A percentile compares a stretch with the other conserved stretches of the same genome.
Conservation (phyloP, 2,329 filamentous ascomycete genomes). For the Plectosphaerella sp. region DNA sequence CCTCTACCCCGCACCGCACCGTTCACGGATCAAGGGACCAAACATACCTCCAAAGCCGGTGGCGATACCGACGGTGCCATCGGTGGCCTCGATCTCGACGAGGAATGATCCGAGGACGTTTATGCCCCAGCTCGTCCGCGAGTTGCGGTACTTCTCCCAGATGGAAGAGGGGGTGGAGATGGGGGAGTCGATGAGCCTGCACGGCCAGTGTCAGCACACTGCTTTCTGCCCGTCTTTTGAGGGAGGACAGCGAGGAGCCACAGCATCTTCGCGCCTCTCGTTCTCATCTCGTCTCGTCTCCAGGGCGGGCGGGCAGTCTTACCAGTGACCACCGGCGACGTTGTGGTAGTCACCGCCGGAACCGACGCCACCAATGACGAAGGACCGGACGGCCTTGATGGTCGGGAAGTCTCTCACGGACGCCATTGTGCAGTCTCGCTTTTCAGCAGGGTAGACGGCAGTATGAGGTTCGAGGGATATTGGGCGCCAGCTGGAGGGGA, state of each 20-base stretch:
- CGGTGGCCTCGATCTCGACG: slow-evolving; percentile 80
- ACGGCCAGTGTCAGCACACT: slow-evolving; percentile 28
- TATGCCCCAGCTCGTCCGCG: slow-evolving; percentile 90
- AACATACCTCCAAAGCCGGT: slow-evolving; percentile 78
- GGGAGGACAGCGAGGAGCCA: too few relatives aligned
- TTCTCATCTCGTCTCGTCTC: neutral
- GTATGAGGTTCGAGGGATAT: slow-evolving; percentile 5
- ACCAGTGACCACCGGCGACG: slow-evolving; percentile 71
- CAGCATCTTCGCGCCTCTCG: too few relatives aligned
- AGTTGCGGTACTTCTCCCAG: slow-evolving; percentile 84
- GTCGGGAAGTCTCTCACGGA: slow-evolving; percentile 60
- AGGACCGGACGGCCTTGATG: slow-evolving; percentile 72
- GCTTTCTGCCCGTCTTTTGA: neutral
- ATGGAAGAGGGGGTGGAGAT: slow-evolving; percentile 90
- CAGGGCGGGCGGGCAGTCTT: slow-evolving; percentile 15
- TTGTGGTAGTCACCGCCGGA: slow-evolving; percentile 83
- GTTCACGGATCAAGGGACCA: neutral
- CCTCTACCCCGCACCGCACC: neutral
- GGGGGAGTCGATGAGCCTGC: slow-evolving; percentile 84
- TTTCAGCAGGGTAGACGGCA: neutral
- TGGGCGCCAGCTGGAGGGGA: slow-evolving; percentile 5
- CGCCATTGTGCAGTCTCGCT: slow-evolving; percentile 30
- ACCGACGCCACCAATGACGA: slow-evolving; percentile 60
- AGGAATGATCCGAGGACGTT: slow-evolving; percentile 92
- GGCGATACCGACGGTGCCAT: slow-evolving; percentile 91